Base-by-base conservation (phyloP, 768 basidiomycete species). In the Hebeloma cylindrosporum region DNA sequence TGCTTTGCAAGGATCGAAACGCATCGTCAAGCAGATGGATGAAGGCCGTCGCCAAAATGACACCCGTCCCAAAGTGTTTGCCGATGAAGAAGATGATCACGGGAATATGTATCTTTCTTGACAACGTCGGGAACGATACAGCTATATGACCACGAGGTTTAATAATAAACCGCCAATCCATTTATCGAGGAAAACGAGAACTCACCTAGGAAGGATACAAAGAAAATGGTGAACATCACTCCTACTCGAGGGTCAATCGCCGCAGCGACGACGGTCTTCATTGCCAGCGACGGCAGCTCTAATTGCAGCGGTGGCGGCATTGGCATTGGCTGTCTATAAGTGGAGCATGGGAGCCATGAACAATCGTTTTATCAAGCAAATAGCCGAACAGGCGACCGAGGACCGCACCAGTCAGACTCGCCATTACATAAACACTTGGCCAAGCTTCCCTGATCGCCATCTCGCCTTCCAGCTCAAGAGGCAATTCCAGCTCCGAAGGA, bases 31-130 rank as follows among this genome's bases (percentile, higher is more conserved):
- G 69, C 7, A 92, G 70, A 60, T 92, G 89, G 13, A 85, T 81
- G 53, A 92, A 92, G 0, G 87, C 88, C 0, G 89, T 92, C 3
- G 88, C 81, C 3, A 92, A 62, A 25, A 92, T 92, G 10, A 88
- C 87, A 8, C 88, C 88, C 10, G 89, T 91, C 26, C 89, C 89
- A 54, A 91, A 90, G 59, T 92, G 89, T 56, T 90, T 92, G 28
- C 85, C 88, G n/a, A 88, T 70, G 63, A 92, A 91, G 60, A 92
- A 91, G 13, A 84, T 56, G 11, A 86, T 67, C 17, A 74, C 73
- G 1, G 86, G 87, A 53, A 88, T 81, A 40, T 74, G 73, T 16
- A 74, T 56, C 1, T 71, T 71, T 45, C 75, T 78, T 0, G 87
- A 85, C 18, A 88, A 45, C 1, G 78, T 67, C 0, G 89, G 88